Base-by-base conservation (phyloP, 2,329 filamentous ascomycete species). In the Pseudogymnoascus sp. region DNA sequence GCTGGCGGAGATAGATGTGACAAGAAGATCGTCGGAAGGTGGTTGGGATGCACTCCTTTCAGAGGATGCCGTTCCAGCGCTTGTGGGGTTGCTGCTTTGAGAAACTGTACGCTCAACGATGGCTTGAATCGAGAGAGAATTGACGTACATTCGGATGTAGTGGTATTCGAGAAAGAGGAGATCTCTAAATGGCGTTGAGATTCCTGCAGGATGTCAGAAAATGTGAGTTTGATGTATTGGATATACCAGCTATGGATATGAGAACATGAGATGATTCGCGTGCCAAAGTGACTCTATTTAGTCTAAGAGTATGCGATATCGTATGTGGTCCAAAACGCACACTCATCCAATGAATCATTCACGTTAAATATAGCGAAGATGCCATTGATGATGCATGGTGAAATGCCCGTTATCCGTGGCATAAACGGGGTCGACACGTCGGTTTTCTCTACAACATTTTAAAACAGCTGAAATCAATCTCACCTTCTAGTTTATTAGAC, bases 71-170 rank as follows among this genome's bases (percentile, higher is more conserved):
- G 78, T 40, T 53, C 74, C 68, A 59, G 68, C 28, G 61, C 69
- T 66, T 61, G 70, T 65, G 41, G 73, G 14, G 12, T 14, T 46
- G 22, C 72, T 5, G 41, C 73, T 71, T 56, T 76, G 73, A 37
- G 73, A 72, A 4, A 81, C 72, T 1, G 77, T 78, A n/a, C 81
- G 78, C 64, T 84, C 82, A 2, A 84, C 81, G 2, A 84, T 78
- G 2, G 82, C 82, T 70, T 84, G 82, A 72, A 84, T 81, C 2
- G 81, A 81, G 5, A 84, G 75, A 0, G 76, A 78, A 56, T 79
- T 79, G 40, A 75, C 76, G 61, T 77, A 78, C 14, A 77, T 75
- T 1, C 76, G 69, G 1, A 77, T 72, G 59, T 78, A 78, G 33
- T 78, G 74, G 56, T 77, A 84, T 64, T 84, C 82, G 14, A 84